phyloP scores from a whole-genome alignment of 805 yeast genomes.

The Myxozyma udenii region DNA sequence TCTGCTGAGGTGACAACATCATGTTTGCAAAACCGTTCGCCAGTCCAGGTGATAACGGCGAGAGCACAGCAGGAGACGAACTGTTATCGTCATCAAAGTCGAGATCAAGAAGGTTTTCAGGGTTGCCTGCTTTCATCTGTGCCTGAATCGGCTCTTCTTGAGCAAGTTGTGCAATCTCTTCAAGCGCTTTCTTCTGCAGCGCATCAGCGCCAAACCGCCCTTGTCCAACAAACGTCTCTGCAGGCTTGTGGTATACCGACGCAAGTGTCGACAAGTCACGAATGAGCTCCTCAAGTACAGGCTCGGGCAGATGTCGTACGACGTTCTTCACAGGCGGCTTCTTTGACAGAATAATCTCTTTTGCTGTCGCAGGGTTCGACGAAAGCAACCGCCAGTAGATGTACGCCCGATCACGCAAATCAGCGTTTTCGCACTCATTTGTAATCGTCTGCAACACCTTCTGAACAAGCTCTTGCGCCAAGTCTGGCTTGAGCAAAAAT shows the following conservation, averaged over 20 bases:
- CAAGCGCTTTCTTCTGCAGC: slow-evolving; percentile 52
- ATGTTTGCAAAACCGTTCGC: slow-evolving; percentile 63
- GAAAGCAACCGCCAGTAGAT: slow-evolving; percentile 84
- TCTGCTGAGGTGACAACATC: slow-evolving; percentile 45
- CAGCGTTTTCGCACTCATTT: slow-evolving; percentile 77
- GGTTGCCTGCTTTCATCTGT: slow-evolving; percentile 47
- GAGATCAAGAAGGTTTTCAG: slow-evolving; percentile 81
- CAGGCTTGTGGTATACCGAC: slow-evolving; percentile 86
- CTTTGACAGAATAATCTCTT: slow-evolving; percentile 55
- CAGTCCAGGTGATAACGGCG: slow-evolving; percentile 4
- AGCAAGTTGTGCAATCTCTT: slow-evolving; percentile 75
- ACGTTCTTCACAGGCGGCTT: slow-evolving; percentile 72
- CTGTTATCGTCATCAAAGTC: slow-evolving; percentile 56
- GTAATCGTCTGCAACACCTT: slow-evolving; percentile 72
- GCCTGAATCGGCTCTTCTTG: slow-evolving; percentile 57
- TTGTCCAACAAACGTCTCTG: slow-evolving; percentile 55
- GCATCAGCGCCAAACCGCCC: slow-evolving; percentile 44
- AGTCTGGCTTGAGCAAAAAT: slow-evolving; percentile 57
- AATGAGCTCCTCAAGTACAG: slow-evolving; percentile 62
- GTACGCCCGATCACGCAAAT: slow-evolving; percentile 78
- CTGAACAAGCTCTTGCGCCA: slow-evolving; percentile 69
- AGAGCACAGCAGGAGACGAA: slow-evolving; percentile 25
- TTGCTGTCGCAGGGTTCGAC: slow-evolving; percentile 74
- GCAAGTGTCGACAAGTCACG: slow-evolving; percentile 79
- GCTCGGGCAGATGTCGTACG: slow-evolving; percentile 67